These are phyloP conservation scores for Xylariaceae sp. DNA, from an alignment of 2,329 filamentous ascomycete genomes.

Conservation along the genomic window DNA sequence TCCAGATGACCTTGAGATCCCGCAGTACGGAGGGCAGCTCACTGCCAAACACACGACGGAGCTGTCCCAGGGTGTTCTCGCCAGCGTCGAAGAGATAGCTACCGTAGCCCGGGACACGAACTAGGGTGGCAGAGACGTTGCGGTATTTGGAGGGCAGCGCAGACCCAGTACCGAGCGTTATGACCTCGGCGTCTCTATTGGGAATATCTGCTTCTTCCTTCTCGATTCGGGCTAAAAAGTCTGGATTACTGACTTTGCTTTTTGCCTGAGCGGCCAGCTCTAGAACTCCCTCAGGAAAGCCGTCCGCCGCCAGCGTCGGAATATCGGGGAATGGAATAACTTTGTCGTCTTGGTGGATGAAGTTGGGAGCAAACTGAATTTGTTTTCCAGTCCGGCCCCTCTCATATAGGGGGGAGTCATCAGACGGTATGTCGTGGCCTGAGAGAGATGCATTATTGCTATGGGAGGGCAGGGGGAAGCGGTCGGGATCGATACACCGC, in stretches of 20 bases:
- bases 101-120: slow-evolving; percentile 79
- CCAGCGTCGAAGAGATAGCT: slow-evolving; percentile 88
- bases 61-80: slow-evolving; percentile 85
- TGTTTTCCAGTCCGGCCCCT: slow-evolving; percentile 42
- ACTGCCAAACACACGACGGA: slow-evolving; percentile 65
- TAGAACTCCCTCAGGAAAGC: slow-evolving; percentile 41
- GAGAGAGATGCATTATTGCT: slow-evolving; percentile 45
- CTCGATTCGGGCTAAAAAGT: slow-evolving; percentile 35
- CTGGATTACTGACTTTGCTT: slow-evolving; percentile 24
- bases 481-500: slow-evolving; percentile 64
- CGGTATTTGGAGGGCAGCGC: slow-evolving; percentile 87
- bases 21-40: slow-evolving; percentile 68
- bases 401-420: slow-evolving; percentile 30
- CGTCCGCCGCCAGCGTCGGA: slow-evolving; percentile 35
- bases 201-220: slow-evolving; percentile 60
- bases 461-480: slow-evolving; percentile 65
- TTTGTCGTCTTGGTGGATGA: slow-evolving; percentile 42
- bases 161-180: slow-evolving; percentile 86
- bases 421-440: slow-evolving; percentile 13
- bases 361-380: slow-evolving; percentile 44
- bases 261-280: slow-evolving; percentile 47
- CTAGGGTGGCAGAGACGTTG: slow-evolving; percentile 84
- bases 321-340: slow-evolving; percentile 47
- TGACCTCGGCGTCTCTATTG: slow-evolving; percentile 71
- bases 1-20: slow-evolving; percentile 78